phyloP scores from a whole-genome alignment of 2,329 filamentous ascomycete species.

The Triangularia setosa region DNA sequence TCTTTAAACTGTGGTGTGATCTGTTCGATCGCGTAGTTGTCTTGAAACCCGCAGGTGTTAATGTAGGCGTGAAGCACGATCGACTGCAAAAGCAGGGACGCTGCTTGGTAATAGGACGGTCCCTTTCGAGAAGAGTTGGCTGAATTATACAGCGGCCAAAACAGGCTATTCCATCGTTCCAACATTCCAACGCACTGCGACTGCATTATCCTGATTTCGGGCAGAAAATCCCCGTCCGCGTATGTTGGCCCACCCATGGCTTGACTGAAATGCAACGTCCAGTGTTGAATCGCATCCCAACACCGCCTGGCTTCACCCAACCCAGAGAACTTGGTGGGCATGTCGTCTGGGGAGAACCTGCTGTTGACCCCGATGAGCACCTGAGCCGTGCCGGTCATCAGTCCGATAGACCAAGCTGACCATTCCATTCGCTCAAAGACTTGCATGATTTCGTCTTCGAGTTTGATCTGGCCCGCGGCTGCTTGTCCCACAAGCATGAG shows the following conservation, averaged over 20 bases:
- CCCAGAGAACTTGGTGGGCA: constrained; percentile 23
- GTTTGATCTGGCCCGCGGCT: constrained; percentile 15
- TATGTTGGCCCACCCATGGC: constrained; percentile 17
- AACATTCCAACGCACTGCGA: constrained; percentile 36
- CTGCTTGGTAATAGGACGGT: constrained; percentile 34
- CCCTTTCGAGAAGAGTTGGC: constrained; percentile 12
- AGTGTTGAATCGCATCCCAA: constrained; percentile 31
- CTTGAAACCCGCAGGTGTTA: constrained; percentile 37
- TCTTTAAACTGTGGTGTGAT: constrained; percentile 42
- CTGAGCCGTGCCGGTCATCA: constrained; percentile 19
- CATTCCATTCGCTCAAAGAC: constrained; percentile 31
- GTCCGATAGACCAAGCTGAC: constrained; percentile 28
- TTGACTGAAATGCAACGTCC: constrained; percentile 26
- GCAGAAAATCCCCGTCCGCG: constrained; percentile 11
- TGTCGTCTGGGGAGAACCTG: constrained; percentile 13
- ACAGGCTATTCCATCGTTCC: constrained; percentile 38
- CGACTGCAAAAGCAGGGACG: constrained; percentile 40
- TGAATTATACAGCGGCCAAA: constrained; percentile 34
- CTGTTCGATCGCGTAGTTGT: constrained; percentile 33
- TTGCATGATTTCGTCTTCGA: constrained; percentile 30
- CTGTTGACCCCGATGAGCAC: constrained; percentile 9
- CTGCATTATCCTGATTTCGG: constrained; percentile 17
- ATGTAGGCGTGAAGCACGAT: constrained; percentile 40
- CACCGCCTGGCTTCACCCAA: constrained; percentile 29
- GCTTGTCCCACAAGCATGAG: constrained; percentile 37